These are phyloP conservation scores for Chaetomium sp. DNA, from an alignment of 2,329 filamentous ascomycete species.

Conservation along the genomic window DNA sequence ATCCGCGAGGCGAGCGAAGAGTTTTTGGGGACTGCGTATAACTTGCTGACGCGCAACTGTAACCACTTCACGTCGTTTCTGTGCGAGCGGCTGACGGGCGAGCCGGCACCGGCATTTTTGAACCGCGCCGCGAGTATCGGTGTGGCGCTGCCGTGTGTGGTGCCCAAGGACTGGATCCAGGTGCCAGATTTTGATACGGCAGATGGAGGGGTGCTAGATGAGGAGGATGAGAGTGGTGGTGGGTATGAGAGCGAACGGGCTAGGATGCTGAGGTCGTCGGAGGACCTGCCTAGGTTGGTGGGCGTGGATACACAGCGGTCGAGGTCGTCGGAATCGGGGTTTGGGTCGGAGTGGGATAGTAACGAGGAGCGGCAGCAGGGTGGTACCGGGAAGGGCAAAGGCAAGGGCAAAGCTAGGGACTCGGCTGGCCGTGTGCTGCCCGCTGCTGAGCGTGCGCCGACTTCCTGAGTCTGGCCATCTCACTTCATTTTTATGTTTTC, in stretches of 20 bases:
- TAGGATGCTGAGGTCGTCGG: conserved; percentile 25
- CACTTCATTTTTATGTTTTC: not conserved
- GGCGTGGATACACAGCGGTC: not conserved
- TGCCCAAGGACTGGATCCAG: conserved; percentile 75
- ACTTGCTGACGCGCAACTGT: conserved; percentile 77
- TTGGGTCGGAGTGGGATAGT: conserved; percentile 36
- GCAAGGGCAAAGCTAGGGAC: conserved; percentile 39
- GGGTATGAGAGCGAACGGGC: conserved; percentile 18
- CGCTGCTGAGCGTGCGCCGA: conserved; percentile 46
- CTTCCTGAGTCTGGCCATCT: conserved; percentile 4
- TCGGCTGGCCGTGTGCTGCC: conserved; percentile 46
- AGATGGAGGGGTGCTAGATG: conserved; percentile 22
- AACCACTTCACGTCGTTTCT: conserved; percentile 81
- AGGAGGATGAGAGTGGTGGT: conserved; percentile 15
- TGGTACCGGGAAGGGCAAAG: conserved; percentile 39
- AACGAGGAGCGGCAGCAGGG: conserved; percentile 39
- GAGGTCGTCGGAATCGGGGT: not conserved
- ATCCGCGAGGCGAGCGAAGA: conserved; percentile 62
- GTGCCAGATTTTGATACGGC: conserved; percentile 66
- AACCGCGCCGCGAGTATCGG: conserved; percentile 82
- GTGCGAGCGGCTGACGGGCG: conserved; percentile 65
- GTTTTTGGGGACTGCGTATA: conserved; percentile 72
- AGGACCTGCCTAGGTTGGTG: conserved; percentile 22
- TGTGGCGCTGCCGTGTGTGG: conserved; percentile 72
- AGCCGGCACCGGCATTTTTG: conserved; percentile 65